phyloP scores from a whole-genome alignment of 2,329 filamentous ascomycete species.

The Diaporthe vaccinii region DNA sequence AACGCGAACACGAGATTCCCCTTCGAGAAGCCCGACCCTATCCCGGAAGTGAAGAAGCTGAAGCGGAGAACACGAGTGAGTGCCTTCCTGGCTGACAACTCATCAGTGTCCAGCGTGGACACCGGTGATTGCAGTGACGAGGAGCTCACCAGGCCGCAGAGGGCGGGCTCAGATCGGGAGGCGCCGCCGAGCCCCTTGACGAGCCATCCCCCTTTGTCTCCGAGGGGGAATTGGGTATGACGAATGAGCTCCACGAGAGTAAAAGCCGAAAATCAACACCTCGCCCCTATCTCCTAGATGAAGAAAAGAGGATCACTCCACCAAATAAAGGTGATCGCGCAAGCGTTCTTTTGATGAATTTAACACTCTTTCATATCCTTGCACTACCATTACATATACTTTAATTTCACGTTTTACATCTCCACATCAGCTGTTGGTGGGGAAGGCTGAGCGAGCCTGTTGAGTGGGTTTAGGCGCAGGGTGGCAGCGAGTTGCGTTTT shows the following conservation, averaged over 20 bases:
- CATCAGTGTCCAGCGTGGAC: neutral
- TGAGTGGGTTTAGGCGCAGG: neutral
- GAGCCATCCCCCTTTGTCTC: slow-evolving; percentile 34
- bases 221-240: slow-evolving; percentile 34
- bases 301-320: neutral
- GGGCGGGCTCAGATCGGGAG: neutral
- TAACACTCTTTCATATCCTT: neutral
- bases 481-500: neutral
- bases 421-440: neutral
- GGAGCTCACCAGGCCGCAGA: neutral
- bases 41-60: slow-evolving; percentile 17
- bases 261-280: neutral
- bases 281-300: neutral
- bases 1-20: slow-evolving; percentile 4
- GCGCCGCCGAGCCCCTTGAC: slow-evolving; percentile 33
- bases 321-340: neutral
- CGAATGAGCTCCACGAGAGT: no score
- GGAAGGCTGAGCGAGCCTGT: neutral
- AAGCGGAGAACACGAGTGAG: neutral
- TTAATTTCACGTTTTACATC: neutral
- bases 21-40: slow-evolving; percentile 14
- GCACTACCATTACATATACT: neutral
- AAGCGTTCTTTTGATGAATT: neutral
- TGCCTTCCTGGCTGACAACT: slow-evolving; percentile 5
- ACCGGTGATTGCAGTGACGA: neutral